Conservation (phyloP, 352 stramenopile genomes). For the Pythium apleroticum region DNA sequence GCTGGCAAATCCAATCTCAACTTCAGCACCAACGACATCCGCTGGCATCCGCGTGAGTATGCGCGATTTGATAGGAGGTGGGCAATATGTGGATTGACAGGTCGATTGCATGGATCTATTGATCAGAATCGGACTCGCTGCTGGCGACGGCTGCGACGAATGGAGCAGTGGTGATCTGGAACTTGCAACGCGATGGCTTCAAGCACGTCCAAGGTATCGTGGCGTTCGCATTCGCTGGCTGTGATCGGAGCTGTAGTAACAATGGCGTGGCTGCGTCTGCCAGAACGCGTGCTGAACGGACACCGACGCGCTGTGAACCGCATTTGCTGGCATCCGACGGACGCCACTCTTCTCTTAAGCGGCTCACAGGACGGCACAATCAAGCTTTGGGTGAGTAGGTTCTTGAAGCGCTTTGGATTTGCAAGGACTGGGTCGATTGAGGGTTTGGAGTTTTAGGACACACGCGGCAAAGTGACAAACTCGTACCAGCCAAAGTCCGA, state of each 20-base stretch:
- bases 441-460: constrained; percentile 40
- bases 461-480: constrained; percentile 66
- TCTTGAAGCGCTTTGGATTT: too few species aligned
- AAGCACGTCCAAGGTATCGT: constrained; percentile 81
- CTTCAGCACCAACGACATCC: constrained; percentile 89
- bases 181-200: constrained; percentile 83
- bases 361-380: constrained; percentile 86
- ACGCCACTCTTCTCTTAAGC: constrained; percentile 82
- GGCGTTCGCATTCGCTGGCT: background rate
- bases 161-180: constrained; percentile 85
- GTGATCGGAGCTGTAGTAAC: background rate
- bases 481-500: constrained; percentile 87
- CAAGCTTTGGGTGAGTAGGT: constrained; percentile 72
- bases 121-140: constrained; percentile 76
- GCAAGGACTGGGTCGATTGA: background rate
- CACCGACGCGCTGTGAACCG: constrained; percentile 85
- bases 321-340: constrained; percentile 85
- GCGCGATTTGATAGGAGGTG: too few species aligned
- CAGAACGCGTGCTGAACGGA: constrained; percentile 78
- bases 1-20: constrained; percentile 84
- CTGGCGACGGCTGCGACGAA: constrained; percentile 86
- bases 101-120: background rate
- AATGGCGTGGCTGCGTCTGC: background rate
- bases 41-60: constrained; percentile 85
- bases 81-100: too few species aligned